Base-by-base conservation (phyloP, 78 protist species). In the Anaeramoeba ignava region DNA sequence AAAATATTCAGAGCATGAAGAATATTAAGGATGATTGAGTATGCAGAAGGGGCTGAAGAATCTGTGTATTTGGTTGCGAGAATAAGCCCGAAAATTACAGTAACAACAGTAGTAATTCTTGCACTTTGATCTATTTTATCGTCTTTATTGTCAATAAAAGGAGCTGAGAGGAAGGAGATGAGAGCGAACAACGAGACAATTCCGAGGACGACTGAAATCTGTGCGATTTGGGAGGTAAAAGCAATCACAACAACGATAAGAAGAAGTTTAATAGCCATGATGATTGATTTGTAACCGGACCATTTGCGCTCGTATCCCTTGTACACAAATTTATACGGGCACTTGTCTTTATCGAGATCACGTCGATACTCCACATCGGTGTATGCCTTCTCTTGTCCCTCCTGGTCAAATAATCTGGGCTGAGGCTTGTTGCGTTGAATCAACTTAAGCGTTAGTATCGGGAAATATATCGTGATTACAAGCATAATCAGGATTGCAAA, bases 321-420 rank as follows among this genome's bases (percentile, higher is more conserved):
- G 17, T 54, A 54, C 73, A 54, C 8, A 54, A 54, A 54, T 54
- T 54, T 54, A 54, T 54, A 54, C 17, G 73, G 73, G 73, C 73
- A 54, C 73, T 54, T 54, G 73, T 54, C 73, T 17, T 54, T 54
- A 54, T 54, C 73, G 17, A 54, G 73, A 54, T 54, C 73, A 54
- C 36, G 17, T 54, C 17, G 36, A 54, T 54, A 54, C 8, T 54
- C 73, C 73, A 27, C 17, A 54, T 54, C 73, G 36, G 73, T 54
- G 73, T 54, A 54, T 8, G 17, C 73, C 73, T 54, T 54, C 17
- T 54, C 73, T 27, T 54, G 8, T 54, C 73, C 73, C 17, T 54
- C 73, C 36, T 54, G 36, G 17, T 54, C 73, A 54, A 54, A 54
- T 54, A 27, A 8, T 27, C 8, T 54, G 73, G 73, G 73, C 8